Percentiles rank a stretch among this genome's conserved stretches.
Conservation (phyloP, 768 basidiomycete genomes). For the Phanerochaete carnosa region DNA sequence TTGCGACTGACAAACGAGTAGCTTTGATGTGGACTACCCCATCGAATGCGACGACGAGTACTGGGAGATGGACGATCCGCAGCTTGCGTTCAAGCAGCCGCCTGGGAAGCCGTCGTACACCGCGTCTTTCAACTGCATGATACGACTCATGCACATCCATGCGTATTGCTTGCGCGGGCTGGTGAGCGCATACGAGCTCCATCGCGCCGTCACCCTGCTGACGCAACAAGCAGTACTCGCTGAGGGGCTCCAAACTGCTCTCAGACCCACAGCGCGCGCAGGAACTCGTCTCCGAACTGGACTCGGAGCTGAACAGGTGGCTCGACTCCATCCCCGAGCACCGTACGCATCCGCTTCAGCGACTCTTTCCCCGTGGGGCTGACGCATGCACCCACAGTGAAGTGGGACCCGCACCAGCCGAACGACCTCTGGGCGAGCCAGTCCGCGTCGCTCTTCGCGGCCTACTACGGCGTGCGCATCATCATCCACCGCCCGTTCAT, state of each 20-base stretch:
- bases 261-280: conserved; percentile 40
- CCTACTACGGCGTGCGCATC: conserved; percentile 54
- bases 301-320: conserved; percentile 61
- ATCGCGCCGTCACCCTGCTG: background rate
- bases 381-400: conserved; percentile 15
- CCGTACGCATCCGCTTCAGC: conserved; percentile 29
- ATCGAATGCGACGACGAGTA: conserved; percentile 47
- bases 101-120: conserved; percentile 49
- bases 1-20: conserved; percentile 19
- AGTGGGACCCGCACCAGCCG: conserved; percentile 22
- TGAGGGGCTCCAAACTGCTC: conserved; percentile 38
- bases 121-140: conserved; percentile 53
- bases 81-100: conserved; percentile 66
- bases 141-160: conserved; percentile 61
- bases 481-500: conserved; percentile 80
- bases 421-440: conserved; percentile 27
- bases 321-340: conserved; percentile 56
- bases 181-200: conserved; percentile 33
- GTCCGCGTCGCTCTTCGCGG: conserved; percentile 34
- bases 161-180: conserved; percentile 63
- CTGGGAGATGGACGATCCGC: background rate
- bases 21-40: conserved; percentile 69
- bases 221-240: conserved; percentile 34
- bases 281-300: conserved; percentile 55
- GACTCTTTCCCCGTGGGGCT: background rate